phyloP scores from a whole-genome alignment of 495 filamentous ascomycete species.

The Aspergillus diversus region DNA sequence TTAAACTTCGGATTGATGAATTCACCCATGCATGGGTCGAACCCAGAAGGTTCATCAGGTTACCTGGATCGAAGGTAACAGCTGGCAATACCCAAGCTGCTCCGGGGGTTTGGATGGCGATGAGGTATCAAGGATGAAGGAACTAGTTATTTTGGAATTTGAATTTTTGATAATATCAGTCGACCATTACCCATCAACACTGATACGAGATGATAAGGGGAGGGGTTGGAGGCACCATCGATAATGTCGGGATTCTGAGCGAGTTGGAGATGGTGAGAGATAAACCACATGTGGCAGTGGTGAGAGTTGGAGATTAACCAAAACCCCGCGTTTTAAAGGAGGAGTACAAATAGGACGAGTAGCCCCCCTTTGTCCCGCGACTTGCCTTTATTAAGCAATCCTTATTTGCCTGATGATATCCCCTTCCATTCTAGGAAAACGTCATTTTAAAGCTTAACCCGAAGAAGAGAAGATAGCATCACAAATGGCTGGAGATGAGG shows the following conservation, averaged over 20 bases:
- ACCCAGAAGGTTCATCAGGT: conserved; percentile 2
- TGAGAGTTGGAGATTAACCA: neutral
- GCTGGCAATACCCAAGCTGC: conserved; percentile 14
- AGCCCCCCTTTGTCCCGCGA: neutral
- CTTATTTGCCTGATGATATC: neutral
- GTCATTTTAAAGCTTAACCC: neutral
- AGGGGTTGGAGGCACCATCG: neutral
- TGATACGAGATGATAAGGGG: conserved; percentile 5
- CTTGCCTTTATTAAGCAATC: neutral
- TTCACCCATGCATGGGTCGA: neutral
- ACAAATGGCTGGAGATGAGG: conserved; percentile 24
- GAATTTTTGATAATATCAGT: no score
- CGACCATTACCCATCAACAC: neutral
- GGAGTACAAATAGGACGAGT: neutral
- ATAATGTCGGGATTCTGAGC: conserved; percentile 1
- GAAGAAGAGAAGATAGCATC: neutral
- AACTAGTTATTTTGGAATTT: no score
- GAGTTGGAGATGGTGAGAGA: conserved; percentile 13
- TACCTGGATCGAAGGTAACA: conserved; percentile 13
- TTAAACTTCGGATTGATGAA: neutral
- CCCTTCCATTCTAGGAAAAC: neutral
- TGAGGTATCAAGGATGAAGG: no score
- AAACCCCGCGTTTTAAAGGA: conserved; percentile 6
- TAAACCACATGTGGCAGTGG: neutral
- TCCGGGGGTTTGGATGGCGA: neutral